Conservation (phyloP, 2,329 filamentous ascomycete genomes). For the Fusarium virguliforme region DNA sequence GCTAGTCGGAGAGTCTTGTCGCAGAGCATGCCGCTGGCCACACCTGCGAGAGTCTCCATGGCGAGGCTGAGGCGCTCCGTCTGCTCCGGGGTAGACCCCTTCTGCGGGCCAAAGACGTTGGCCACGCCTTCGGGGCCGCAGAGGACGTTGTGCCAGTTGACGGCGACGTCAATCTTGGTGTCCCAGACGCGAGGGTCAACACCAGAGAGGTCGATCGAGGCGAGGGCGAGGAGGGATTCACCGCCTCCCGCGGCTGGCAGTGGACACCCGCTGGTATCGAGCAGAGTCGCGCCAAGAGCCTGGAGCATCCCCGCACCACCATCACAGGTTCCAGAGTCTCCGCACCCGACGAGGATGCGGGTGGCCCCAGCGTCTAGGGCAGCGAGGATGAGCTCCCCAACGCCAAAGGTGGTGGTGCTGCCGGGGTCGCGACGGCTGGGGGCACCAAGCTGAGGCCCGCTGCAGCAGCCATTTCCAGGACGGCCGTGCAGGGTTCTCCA, state of each 20-base stretch:
- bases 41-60: conserved; percentile 60
- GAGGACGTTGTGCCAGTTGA: conserved; percentile 68
- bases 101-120: conserved; percentile 67
- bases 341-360: conserved; percentile 67
- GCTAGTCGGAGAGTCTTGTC: conserved; percentile 55
- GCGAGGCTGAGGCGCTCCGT: conserved; percentile 60
- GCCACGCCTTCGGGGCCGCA: conserved; percentile 66
- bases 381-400: conserved; percentile 64
- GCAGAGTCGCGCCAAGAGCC: conserved; percentile 64
- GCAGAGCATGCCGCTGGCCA: conserved; percentile 55
- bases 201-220: conserved; percentile 57
- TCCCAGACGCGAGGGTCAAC: conserved; percentile 53
- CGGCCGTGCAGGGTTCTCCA: conserved; percentile 57
- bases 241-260: conserved; percentile 61
- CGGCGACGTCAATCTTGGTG: conserved; percentile 64
- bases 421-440: conserved; percentile 62
- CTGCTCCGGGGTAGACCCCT: conserved; percentile 63
- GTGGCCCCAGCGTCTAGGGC: conserved; percentile 63
- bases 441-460: conserved; percentile 68
- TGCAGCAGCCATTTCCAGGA: conserved; percentile 69
- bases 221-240: conserved; percentile 57
- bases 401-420: conserved; percentile 66
- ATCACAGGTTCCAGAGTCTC: conserved; percentile 69
- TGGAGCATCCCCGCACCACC: conserved; percentile 70
- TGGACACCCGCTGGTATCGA: conserved; percentile 56